phyloP scores from a whole-genome alignment of 495 filamentous ascomycete species.

The Beverwykella pulmonaria region DNA sequence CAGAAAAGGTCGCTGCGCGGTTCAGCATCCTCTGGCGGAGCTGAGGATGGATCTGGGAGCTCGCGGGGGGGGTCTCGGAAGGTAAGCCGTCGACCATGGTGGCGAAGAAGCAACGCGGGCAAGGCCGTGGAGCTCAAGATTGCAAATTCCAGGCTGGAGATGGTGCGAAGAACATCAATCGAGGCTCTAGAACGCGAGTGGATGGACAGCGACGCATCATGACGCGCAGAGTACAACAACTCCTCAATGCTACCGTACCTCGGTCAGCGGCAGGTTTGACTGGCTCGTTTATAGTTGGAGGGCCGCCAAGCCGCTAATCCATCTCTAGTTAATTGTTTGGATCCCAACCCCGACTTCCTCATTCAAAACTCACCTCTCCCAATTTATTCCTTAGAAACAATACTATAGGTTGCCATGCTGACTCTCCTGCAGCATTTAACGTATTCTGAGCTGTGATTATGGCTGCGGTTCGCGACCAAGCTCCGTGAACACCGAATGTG shows the following conservation, averaged over 20 bases:
- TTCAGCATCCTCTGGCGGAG: constrained; percentile 36
- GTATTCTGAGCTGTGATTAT: too few species aligned
- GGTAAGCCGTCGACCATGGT: constrained; percentile 11
- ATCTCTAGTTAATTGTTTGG: not conserved
- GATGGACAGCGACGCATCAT: not conserved
- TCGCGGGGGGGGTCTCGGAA: constrained; percentile 15
- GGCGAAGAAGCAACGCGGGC: not conserved
- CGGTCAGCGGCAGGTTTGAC: too few species aligned
- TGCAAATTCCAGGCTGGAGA: not conserved
- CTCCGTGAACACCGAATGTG: too few species aligned
- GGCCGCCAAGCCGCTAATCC: not conserved
- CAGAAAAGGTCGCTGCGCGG: constrained; percentile 32
- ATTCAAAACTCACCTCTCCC: not conserved
- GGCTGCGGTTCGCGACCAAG: too few species aligned
- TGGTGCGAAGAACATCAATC: not conserved
- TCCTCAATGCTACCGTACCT: too few species aligned
- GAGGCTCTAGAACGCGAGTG: not conserved
- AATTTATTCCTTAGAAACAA: too few species aligned
- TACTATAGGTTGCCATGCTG: too few species aligned
- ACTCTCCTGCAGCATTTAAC: too few species aligned
- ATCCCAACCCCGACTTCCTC: not conserved
- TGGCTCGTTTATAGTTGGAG: too few species aligned
- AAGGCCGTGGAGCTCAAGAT: not conserved
- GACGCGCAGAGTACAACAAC: not conserved
- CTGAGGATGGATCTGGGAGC: constrained; percentile 31